phyloP scores from a whole-genome alignment of 164 flowering plant species.

The Tetrastigma voinierianum region DNA sequence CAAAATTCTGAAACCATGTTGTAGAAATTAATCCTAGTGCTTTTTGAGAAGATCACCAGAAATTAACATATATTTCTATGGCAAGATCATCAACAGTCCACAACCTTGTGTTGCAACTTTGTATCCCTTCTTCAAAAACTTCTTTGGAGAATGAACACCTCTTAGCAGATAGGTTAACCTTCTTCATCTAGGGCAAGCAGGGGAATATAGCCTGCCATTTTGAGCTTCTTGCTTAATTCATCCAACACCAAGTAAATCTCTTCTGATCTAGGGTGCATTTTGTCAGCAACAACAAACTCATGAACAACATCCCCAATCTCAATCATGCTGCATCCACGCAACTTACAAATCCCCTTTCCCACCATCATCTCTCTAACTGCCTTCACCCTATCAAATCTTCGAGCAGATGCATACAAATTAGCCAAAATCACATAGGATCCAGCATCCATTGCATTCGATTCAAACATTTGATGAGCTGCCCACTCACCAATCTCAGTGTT shows the following conservation, averaged over 20 bases:
- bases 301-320: constrained; percentile 18
- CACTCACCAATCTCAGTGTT: too few relatives aligned
- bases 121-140: too few relatives aligned
- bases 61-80: too few relatives aligned
- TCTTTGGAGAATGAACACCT: too few relatives aligned
- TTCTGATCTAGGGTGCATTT: constrained; percentile 5
- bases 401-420: constrained; percentile 15
- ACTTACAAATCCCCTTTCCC: constrained; percentile 9
- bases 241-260: constrained; percentile 15
- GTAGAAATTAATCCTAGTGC: too few relatives aligned
- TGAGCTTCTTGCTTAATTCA: constrained; percentile 11
- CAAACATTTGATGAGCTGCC: background rate
- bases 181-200: constrained; percentile 7
- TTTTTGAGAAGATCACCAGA: too few relatives aligned
- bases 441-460: constrained; percentile 11
- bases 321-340: constrained; percentile 20
- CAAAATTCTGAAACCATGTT: too few relatives aligned
- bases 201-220: constrained; percentile 11
- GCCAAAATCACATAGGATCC: constrained; percentile 19
- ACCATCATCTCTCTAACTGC: constrained; percentile 14
- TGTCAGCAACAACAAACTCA: constrained; percentile 17
- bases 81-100: too few relatives aligned
- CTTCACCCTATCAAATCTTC: constrained; percentile 9
- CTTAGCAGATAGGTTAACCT: background rate
- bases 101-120: too few relatives aligned